Evolutionary conservation across 495 filamentous ascomycete species (phyloP).

Genomic region (Collariella sp.): DNA sequence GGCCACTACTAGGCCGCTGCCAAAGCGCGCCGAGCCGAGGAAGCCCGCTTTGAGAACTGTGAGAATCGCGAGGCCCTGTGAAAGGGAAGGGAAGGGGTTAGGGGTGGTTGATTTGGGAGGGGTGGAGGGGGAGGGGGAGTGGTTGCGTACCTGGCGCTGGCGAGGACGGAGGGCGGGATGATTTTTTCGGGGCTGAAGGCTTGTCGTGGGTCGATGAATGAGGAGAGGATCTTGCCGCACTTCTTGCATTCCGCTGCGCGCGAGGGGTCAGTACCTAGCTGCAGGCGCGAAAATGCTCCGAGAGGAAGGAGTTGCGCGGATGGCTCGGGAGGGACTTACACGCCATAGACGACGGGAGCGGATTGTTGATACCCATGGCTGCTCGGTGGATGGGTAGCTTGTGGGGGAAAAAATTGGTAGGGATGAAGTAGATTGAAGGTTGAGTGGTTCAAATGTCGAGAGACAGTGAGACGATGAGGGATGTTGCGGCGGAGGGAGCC

Average conservation of each 20-base stretch:
- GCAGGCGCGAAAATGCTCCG: background rate
- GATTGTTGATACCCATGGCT: constrained; percentile 50
- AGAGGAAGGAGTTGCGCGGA: constrained; percentile 8
- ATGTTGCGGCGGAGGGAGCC: constrained; percentile 3
- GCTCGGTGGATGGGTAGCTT: background rate
- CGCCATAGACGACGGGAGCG: constrained; percentile 49
- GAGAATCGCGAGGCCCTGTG: constrained; percentile 83
- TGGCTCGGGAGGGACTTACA: constrained; percentile 37
- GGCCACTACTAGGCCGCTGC: constrained; percentile 88
- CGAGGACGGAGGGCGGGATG: constrained; percentile 85
- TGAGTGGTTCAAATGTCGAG: background rate
- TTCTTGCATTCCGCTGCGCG: constrained; percentile 88
- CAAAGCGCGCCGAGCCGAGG: constrained; percentile 84
- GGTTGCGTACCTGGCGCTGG: constrained; percentile 66
- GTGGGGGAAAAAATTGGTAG: background rate
- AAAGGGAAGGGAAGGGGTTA: background rate
- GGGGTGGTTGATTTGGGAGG: background rate
- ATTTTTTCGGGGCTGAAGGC: constrained; percentile 95
- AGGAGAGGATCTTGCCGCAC: constrained; percentile 84
- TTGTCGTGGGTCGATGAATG: constrained; percentile 90
- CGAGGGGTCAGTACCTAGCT: background rate
- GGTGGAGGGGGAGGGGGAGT: background rate
- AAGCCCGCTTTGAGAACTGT: constrained; percentile 96
- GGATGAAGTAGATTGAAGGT: background rate
- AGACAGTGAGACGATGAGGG: background rate